Base-by-base conservation (phyloP, 768 basidiomycete species). In the Boletus rubescentipes region DNA sequence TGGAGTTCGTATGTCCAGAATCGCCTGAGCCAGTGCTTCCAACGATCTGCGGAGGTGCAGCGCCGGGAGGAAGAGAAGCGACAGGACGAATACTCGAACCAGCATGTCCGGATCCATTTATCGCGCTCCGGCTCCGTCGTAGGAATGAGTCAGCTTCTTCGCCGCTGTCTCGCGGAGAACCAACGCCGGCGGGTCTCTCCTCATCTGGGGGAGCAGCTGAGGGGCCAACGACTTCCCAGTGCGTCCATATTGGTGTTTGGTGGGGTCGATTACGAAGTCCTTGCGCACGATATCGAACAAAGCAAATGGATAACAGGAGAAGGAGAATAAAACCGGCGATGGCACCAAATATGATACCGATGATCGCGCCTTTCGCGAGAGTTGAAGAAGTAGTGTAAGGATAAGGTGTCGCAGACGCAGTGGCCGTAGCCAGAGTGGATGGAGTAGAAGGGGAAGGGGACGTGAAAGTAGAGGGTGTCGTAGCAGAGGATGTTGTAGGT, bases 61-160 rank as follows among this genome's bases (percentile, higher is more conserved):
- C 67, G 40, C 67, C 69, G 10, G 59, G 67, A 6, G 70, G 69
- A 51, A 70, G 69, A 30, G 69, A 62, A 51, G 66, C 38, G 4
- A 69, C 59, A 4, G 53, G 59, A 20, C 60, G 66, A 31, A 58
- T 42, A 34, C 52, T 57, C 2, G 68, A 51, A 30, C 52, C 42
- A 9, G 20, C 42, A 36, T 46, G 57, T 18, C 57, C 58, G 2
- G 63, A 54, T 41, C 57, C 65, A 38, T 58, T 54, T 0, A 59
- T 52, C 4, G 57, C 68, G 9, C 57, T 55, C 16, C 59, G 58
- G 53, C 73, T 73, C 1, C 67, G 72, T 48, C 73, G 78, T 5
- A 87, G 73, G 75, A 89, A 86, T 0, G 87, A 75, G 61, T 87
- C 86, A 3, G 70, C 73, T 65, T 88, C 87, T 62, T 87, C 86